A percentile compares a stretch with the other conserved stretches of the same genome.
Evolutionary conservation across 257 asterid species (phyloP).

Genomic region (Paulownia fortunei): DNA sequence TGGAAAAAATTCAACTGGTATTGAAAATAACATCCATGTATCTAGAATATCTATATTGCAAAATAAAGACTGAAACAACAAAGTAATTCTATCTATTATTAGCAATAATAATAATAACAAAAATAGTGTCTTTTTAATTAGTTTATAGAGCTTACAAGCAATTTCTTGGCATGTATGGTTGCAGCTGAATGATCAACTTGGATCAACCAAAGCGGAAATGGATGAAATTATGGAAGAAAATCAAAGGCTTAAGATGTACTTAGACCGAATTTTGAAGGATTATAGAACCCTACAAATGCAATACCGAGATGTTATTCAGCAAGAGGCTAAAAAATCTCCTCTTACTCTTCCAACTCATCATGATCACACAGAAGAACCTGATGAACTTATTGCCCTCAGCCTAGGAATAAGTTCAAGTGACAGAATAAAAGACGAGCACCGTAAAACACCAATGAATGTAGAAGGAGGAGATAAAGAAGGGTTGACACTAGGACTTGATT

Average conservation of each 20-base stretch:
- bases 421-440: conserved; percentile 38
- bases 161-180: not conserved
- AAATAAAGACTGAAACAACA: too few relatives aligned
- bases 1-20: too few relatives aligned
- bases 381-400: conserved; percentile 65
- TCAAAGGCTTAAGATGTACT: conserved; percentile 60
- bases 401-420: conserved; percentile 68
- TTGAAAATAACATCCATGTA: too few relatives aligned
- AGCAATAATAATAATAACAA: not conserved
- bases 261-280: conserved; percentile 69
- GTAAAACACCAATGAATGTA: conserved; percentile 21
- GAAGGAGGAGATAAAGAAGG: conserved; percentile 40
- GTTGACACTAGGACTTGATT: conserved; percentile 67
- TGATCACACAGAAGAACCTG: conserved; percentile 38
- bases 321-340: conserved; percentile 41
- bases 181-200: conserved; percentile 58
- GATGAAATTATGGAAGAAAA: conserved; percentile 82
- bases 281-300: conserved; percentile 73
- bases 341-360: not conserved
- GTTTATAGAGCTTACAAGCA: too few relatives aligned
- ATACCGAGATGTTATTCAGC: conserved; percentile 57
- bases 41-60: too few relatives aligned
- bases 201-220: conserved; percentile 75
- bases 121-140: too few relatives aligned
- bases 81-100: not conserved